Base-by-base conservation (phyloP, 768 basidiomycete genomes). In the Amanita inopinata region DNA sequence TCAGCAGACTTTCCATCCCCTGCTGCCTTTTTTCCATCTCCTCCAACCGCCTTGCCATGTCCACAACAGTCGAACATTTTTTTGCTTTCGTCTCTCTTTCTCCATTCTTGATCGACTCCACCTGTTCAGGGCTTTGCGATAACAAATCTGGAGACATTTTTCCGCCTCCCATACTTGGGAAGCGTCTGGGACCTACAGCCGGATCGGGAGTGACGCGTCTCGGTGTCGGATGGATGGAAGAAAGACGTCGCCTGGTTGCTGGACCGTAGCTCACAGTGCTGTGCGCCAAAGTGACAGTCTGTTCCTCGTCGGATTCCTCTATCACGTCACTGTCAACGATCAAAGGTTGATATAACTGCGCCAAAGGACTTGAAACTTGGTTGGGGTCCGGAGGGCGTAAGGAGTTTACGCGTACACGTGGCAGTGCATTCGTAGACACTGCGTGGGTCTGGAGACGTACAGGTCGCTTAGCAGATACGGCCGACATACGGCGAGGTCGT, bases 261-360 rank as follows among this genome's bases (percentile, higher is more conserved):
- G 69, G 67, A 1, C 71, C 71, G 50, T 68, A 71, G 48, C 67
- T 71, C 19, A 71, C 55, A 5, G 51, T 59, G 10, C 55, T 52
- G 5, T 55, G 34, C 18, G 53, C 23, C 2, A 53, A 35, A 15
- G 47, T 23, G 11, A 47, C 20, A 10, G 43, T 39, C 22, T 51
- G 40, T 28, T 53, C 35, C 22, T 53, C 51, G 6, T 37, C 42
- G 6, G 38, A 45, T 10, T 64, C 60, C 43, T 66, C 64, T 1
- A 54, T 53, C 5, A 62, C 60, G 14, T 66, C 59, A 1, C 75
- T 73, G 38, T 78, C 74, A 11, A 83, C 61, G 4, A 77, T 40
- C 14, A 87, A 48, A 9, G 84, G 82, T 43, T 80, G 80, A 55
- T 74, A 89, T 10, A 85, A 65, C 54, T 85, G 83, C 1, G 83